A percentile compares a stretch with the other conserved stretches of the same genome.
Evolutionary conservation across 331 rosid genomes (phyloP).

Genomic region (Arachis monticola): DNA sequence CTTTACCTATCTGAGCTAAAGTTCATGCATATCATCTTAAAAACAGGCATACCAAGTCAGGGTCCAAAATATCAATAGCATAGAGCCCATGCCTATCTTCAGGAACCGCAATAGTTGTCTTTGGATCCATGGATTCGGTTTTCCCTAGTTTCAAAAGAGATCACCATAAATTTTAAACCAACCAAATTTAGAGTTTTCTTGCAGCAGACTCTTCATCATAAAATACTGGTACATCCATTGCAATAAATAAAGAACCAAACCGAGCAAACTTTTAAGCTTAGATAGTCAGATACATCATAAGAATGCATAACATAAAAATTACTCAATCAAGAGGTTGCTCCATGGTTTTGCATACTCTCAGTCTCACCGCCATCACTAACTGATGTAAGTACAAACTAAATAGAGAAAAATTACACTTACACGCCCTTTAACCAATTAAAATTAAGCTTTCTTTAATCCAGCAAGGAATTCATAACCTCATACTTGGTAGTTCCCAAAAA

Average conservation of each 20-base stretch:
- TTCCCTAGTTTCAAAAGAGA: slow-evolving; percentile 62
- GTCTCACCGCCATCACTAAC: background rate
- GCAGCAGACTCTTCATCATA: background rate
- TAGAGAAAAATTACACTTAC: background rate
- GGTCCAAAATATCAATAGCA: slow-evolving; percentile 89
- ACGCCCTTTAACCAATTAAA: background rate
- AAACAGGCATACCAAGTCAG: slow-evolving; percentile 76
- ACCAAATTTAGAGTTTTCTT: slow-evolving; percentile 11
- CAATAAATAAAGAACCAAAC: background rate
- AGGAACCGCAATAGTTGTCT: slow-evolving; percentile 71
- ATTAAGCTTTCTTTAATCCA: background rate
- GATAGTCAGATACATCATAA: slow-evolving; percentile 1
- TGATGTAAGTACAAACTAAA: background rate
- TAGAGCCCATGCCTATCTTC: slow-evolving; percentile 86
- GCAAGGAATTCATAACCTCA: background rate
- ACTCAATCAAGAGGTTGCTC: slow-evolving; percentile 7
- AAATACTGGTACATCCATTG: slow-evolving; percentile 10
- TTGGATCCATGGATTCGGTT: slow-evolving; percentile 67
- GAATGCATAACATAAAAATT: background rate
- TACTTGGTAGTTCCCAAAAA: background rate
- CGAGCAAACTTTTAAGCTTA: background rate
- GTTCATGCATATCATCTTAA: slow-evolving; percentile 2
- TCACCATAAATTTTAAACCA: background rate
- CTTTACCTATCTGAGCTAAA: slow-evolving; percentile 2
- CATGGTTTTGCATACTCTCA: background rate